These are phyloP conservation scores for Paecilomyces formosus DNA, from an alignment of 2,329 filamentous ascomycete species.

Conservation along the genomic window DNA sequence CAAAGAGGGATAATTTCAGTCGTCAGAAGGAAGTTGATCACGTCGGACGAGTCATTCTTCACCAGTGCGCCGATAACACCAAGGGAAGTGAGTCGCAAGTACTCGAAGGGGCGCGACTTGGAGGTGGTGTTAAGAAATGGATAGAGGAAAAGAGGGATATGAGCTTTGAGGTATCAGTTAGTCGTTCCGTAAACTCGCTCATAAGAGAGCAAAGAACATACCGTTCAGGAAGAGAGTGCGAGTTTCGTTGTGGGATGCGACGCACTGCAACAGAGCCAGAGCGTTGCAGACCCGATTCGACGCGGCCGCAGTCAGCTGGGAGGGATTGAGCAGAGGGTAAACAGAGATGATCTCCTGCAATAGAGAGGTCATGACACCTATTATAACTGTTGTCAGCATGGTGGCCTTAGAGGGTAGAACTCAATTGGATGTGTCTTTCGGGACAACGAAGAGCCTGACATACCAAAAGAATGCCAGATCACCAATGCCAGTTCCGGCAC, in stretches of 20 bases:
- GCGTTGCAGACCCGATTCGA: conserved; percentile 98
- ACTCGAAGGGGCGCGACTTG: conserved; percentile 95
- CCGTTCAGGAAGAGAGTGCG: conserved; percentile 88
- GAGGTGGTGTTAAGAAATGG: conserved; percentile 98
- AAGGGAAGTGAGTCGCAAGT: conserved; percentile 87
- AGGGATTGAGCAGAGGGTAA: conserved; percentile 92
- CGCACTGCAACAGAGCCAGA: conserved; percentile 88
- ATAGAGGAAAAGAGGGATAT: conserved; percentile 95
- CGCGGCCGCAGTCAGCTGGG: conserved; percentile 92
- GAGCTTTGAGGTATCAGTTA: conserved; percentile 52
- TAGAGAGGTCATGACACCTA: conserved; percentile 95
- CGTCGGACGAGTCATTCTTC: conserved; percentile 97
- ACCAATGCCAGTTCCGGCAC: conserved; percentile 94
- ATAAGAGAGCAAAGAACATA: conserved; percentile 34
- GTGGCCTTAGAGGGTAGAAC: conserved; percentile 4
- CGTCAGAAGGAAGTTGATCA: conserved; percentile 97
- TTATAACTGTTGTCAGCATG: conserved; percentile 13
- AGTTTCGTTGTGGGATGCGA: conserved; percentile 95
- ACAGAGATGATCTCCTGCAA: conserved; percentile 98
- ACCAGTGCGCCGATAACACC: conserved; percentile 95
- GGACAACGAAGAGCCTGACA: conserved; percentile 18
- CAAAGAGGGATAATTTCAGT: conserved; percentile 98
- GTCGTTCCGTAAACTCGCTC: not conserved
- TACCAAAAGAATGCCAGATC: conserved; percentile 97
- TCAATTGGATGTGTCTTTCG: not conserved